These are phyloP conservation scores for Aspergillus biplanus DNA, from an alignment of 495 filamentous ascomycete genomes.

Conservation along the genomic window DNA sequence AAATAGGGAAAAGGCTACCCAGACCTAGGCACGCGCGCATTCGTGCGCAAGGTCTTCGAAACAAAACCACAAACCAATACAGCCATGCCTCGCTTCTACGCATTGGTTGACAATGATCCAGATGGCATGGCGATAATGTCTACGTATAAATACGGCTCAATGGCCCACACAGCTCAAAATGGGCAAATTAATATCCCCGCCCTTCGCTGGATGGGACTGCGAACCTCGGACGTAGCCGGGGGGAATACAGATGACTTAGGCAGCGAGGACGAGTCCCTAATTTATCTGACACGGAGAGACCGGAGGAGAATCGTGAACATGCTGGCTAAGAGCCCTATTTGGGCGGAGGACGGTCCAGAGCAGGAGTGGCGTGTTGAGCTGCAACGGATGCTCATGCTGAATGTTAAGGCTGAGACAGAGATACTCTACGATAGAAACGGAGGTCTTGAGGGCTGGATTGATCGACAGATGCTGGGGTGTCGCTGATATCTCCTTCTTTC, in stretches of 20 bases:
- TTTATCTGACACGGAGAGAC: conserved; percentile 65
- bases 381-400: conserved; percentile 85
- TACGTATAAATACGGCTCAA: conserved; percentile 86
- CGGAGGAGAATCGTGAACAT: conserved; percentile 67
- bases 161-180: conserved; percentile 71
- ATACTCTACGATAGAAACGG: conserved; percentile 64
- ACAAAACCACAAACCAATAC: conserved; percentile 20
- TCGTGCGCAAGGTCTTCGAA: conserved; percentile 49
- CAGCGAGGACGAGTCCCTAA: conserved; percentile 40
- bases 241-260: conserved; percentile 23
- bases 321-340: conserved; percentile 58
- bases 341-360: conserved; percentile 52
- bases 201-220: conserved; percentile 77
- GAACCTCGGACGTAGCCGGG: conserved; percentile 57
- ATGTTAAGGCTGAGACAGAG: conserved; percentile 90
- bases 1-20: conserved; percentile 90
- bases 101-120: conserved; percentile 83
- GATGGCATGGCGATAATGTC: conserved; percentile 85
- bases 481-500: not conserved
- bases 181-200: conserved; percentile 56
- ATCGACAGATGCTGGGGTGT: conserved; percentile 38
- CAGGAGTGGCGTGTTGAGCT: conserved; percentile 65
- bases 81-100: conserved; percentile 57
- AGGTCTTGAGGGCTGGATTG: conserved; percentile 68
- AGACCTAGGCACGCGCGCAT: conserved; percentile 77